These are phyloP conservation scores for Sicyos baderoa DNA, from an alignment of 306 rosid genomes.

Conservation along the genomic window DNA sequence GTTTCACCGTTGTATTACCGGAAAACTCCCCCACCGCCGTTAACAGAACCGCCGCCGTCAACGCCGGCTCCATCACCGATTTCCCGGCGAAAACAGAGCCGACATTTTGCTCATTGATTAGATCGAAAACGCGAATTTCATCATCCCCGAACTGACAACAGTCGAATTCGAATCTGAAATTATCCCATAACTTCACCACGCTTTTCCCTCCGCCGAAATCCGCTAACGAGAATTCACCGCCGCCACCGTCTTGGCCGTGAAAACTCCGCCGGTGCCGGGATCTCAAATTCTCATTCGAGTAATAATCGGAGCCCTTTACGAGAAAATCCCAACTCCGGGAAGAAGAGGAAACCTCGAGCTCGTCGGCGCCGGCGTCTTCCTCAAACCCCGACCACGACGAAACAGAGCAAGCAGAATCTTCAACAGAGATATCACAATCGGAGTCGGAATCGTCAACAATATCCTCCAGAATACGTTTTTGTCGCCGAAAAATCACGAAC, in stretches of 20 bases:
- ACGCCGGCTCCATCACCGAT: no score
- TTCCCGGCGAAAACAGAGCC: no score
- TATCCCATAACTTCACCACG: slow-evolving; percentile 82
- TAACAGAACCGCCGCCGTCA: no score
- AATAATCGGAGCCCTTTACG: slow-evolving; percentile 30
- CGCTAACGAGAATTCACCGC: slow-evolving; percentile 43
- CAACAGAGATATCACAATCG: slow-evolving; percentile 20
- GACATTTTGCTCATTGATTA: no score
- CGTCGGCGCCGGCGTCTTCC: slow-evolving; percentile 7
- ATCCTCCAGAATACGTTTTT: slow-evolving; percentile 16
- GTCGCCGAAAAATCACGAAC: slow-evolving; percentile 21
- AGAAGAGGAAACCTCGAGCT: slow-evolving; percentile 18
- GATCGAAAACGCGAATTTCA: no score
- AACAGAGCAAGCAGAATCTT: slow-evolving; percentile 5
- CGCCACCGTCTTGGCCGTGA: slow-evolving; percentile 15
- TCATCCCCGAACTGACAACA: slow-evolving; percentile 11
- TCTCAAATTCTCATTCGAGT: slow-evolving; percentile 14
- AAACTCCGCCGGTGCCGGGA: slow-evolving; percentile 38
- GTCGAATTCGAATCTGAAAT: slow-evolving; percentile 43
- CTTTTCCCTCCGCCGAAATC: slow-evolving; percentile 47
- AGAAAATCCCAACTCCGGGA: slow-evolving; percentile 24
- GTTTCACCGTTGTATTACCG: slow-evolving; percentile 25
- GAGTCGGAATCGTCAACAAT: slow-evolving; percentile 16
- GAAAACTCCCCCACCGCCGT: not conserved
- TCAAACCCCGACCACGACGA: slow-evolving; percentile 14